A percentile compares a stretch with the other conserved stretches of the same genome.
Conservation (phyloP, 768 basidiomycete species). For the Mycena venus region DNA sequence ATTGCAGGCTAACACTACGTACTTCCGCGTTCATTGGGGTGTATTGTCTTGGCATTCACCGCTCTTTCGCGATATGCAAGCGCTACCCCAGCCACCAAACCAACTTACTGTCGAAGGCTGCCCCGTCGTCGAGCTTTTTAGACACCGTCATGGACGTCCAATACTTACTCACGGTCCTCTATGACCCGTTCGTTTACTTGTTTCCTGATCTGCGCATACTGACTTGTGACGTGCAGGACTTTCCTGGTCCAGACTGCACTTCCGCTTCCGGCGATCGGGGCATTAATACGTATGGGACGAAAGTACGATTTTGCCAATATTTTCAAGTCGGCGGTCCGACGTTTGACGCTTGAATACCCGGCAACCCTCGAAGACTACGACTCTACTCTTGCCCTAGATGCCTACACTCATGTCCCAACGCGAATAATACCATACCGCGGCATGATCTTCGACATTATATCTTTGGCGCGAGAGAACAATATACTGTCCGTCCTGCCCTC, state of each 20-base stretch:
- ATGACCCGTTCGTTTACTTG: conserved; percentile 20
- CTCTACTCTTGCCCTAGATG: too few species aligned
- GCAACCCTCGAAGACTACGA: too few species aligned
- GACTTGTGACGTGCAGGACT: neutral
- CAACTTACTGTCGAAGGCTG: conserved; percentile 14
- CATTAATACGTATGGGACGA: neutral
- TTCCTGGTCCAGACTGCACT: neutral
- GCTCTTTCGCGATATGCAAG: conserved; percentile 19
- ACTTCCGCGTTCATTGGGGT: conserved; percentile 30
- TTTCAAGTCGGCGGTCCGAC: neutral
- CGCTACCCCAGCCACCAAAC: conserved; percentile 14
- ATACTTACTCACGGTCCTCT: conserved; percentile 11
- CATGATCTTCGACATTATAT: too few species aligned
- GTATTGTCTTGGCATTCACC: conserved; percentile 13
- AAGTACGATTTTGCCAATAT: conserved; percentile 16
- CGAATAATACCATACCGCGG: too few species aligned
- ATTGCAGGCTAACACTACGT: conserved; percentile 4
- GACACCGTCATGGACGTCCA: conserved; percentile 4
- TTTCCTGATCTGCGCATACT: too few species aligned
- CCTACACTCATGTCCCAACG: too few species aligned
- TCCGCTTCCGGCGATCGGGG: neutral
- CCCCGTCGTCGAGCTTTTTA: conserved; percentile 12
- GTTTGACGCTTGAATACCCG: too few species aligned
- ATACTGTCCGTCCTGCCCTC: neutral
- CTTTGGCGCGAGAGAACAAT: neutral